These are phyloP conservation scores for Deinandra increscens DNA, from an alignment of 129 eudicot species.

Conservation along the genomic window DNA sequence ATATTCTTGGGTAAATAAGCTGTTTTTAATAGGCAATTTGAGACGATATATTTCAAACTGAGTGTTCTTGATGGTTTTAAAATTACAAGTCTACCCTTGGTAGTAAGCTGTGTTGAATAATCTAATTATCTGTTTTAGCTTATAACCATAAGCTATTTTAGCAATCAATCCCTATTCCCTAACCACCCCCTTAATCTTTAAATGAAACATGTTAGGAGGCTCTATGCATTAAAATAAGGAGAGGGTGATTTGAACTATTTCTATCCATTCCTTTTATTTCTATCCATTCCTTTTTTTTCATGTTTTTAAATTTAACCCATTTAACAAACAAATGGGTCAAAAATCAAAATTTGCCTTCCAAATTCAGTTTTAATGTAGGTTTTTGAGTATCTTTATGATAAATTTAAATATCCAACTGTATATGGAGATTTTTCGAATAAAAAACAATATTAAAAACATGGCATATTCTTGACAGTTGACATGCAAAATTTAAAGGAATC, in stretches of 20 bases:
- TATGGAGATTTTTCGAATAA: too few species aligned
- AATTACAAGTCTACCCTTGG: background rate
- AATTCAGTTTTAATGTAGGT: background rate
- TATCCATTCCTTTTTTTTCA: background rate
- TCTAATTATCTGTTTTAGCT: background rate
- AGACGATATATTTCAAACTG: background rate
- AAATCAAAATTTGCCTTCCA: conserved; percentile 6
- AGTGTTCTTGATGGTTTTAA: background rate
- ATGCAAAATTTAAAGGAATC: too few species aligned
- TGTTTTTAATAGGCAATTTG: background rate
- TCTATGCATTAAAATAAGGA: background rate
- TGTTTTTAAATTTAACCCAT: background rate
- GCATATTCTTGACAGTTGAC: too few species aligned
- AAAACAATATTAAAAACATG: too few species aligned
- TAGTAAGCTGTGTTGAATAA: background rate
- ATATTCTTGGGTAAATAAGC: background rate
- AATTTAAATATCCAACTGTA: conserved; percentile 39
- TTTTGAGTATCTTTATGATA: background rate
- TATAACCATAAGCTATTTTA: background rate
- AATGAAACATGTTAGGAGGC: background rate
- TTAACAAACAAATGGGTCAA: conserved; percentile 4
- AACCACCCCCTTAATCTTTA: conserved; percentile 2
- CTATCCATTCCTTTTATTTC: too few species aligned
- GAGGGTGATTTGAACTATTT: too few species aligned
- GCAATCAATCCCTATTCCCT: background rate